A percentile compares a stretch with the other conserved stretches of the same genome.
These are phyloP conservation scores for Sapria himalayana DNA, from an alignment of 345 rosid species.

Conservation along the genomic window DNA sequence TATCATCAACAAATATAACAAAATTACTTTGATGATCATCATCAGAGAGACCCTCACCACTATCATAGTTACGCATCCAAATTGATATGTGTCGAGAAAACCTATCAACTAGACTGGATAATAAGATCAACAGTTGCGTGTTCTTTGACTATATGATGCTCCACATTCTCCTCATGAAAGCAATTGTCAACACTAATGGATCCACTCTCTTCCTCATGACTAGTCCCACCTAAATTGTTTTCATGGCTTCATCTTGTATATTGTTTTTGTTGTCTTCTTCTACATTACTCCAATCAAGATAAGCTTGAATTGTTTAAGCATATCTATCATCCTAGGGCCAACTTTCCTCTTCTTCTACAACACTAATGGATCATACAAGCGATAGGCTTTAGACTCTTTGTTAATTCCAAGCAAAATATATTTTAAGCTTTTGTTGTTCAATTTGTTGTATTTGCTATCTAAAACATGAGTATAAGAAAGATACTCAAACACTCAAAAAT, in stretches of 20 bases:
- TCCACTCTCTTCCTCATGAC: neutral
- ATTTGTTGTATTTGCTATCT: neutral
- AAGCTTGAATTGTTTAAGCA: neutral
- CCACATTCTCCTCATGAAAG: neutral
- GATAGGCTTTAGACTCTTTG: neutral
- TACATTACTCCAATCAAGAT: constrained; percentile 1
- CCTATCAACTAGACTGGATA: neutral
- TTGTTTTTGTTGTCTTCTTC: neutral
- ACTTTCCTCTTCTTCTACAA: neutral
- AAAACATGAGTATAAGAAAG: neutral
- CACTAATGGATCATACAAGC: neutral
- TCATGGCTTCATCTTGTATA: neutral
- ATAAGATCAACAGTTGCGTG: neutral
- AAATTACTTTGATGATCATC: neutral
- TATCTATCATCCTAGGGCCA: neutral
- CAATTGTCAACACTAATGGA: neutral
- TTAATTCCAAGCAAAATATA: neutral
- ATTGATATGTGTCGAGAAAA: neutral
- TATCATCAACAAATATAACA: neutral
- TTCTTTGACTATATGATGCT: neutral
- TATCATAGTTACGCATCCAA: neutral
- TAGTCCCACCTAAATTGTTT: neutral
- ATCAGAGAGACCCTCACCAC: neutral
- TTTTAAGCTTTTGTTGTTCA: neutral
- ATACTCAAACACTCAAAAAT: neutral